Conservation (phyloP, 495 filamentous ascomycete genomes). For the Oidiodendron maius region DNA sequence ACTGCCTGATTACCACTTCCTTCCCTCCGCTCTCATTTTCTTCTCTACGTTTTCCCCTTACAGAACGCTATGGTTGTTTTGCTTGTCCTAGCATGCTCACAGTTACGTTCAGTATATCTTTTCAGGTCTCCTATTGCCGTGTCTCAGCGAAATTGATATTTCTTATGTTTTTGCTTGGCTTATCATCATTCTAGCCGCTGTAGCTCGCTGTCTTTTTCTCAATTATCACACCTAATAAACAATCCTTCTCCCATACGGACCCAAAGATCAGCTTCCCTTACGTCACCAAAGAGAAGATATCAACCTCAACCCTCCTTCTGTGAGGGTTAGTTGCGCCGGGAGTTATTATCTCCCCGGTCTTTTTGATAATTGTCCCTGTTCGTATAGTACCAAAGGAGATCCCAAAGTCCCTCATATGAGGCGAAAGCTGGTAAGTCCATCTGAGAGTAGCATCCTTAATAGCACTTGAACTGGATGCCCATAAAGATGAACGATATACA, state of each 20-base stretch:
- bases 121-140: no score
- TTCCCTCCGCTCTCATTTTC: no score
- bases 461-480: no score
- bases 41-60: no score
- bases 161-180: conserved; percentile 63
- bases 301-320: conserved; percentile 48
- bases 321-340: conserved; percentile 54
- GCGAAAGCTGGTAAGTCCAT: conserved; percentile 45
- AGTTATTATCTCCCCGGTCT: conserved; percentile 62
- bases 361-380: conserved; percentile 58
- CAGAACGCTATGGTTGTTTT: background rate
- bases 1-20: no score
- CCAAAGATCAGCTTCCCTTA: conserved; percentile 65
- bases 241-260: conserved; percentile 43
- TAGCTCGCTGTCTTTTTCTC: conserved; percentile 33
- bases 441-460: no score
- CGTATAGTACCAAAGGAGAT: conserved; percentile 61
- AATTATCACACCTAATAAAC: conserved; percentile 49
- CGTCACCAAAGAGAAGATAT: conserved; percentile 66
- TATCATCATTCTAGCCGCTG: conserved; percentile 43
- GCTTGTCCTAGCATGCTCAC: no score
- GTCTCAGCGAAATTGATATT: conserved; percentile 16
- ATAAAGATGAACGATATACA: no score
- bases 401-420: conserved; percentile 58
- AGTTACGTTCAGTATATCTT: no score